Percentiles rank a stretch among this genome's conserved stretches.
Conservation (phyloP, 257 asterid species). For the Cynanchum wilfordii region DNA sequence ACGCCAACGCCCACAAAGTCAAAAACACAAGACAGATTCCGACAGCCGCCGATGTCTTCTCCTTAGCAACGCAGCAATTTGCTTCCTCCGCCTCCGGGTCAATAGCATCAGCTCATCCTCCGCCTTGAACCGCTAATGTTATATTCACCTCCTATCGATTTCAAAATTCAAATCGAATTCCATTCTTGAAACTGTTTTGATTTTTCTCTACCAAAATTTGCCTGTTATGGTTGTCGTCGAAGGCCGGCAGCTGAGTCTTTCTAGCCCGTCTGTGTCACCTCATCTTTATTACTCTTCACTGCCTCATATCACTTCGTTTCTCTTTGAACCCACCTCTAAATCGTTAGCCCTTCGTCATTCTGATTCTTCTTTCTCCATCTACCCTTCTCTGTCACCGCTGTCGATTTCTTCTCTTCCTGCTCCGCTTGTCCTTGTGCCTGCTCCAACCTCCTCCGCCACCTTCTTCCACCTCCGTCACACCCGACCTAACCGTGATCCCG, state of each 20-base stretch:
- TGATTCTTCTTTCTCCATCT: slow-evolving; percentile 70
- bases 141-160: not conserved
- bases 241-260: slow-evolving; percentile 56
- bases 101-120: not conserved
- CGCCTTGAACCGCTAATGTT: not conserved
- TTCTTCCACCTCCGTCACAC: slow-evolving; percentile 51
- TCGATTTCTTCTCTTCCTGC: slow-evolving; percentile 31
- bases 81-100: not conserved
- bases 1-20: not conserved
- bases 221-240: slow-evolving; percentile 26
- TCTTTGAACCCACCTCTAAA: slow-evolving; percentile 43
- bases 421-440: slow-evolving; percentile 24
- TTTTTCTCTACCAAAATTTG: slow-evolving; percentile 4
- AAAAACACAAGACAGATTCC: not conserved
- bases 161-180: not conserved
- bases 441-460: slow-evolving; percentile 37
- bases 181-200: not conserved
- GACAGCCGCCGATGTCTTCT: slow-evolving; percentile 3
- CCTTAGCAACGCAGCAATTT: not conserved
- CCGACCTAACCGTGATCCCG: slow-evolving; percentile 33
- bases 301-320: slow-evolving; percentile 45
- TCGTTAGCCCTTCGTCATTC: slow-evolving; percentile 67
- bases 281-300: slow-evolving; percentile 28
- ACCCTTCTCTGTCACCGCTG: slow-evolving; percentile 37
- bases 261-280: slow-evolving; percentile 29